Base-by-base conservation (phyloP, 2,329 filamentous ascomycete genomes). In the Aspergillus fischeri region DNA sequence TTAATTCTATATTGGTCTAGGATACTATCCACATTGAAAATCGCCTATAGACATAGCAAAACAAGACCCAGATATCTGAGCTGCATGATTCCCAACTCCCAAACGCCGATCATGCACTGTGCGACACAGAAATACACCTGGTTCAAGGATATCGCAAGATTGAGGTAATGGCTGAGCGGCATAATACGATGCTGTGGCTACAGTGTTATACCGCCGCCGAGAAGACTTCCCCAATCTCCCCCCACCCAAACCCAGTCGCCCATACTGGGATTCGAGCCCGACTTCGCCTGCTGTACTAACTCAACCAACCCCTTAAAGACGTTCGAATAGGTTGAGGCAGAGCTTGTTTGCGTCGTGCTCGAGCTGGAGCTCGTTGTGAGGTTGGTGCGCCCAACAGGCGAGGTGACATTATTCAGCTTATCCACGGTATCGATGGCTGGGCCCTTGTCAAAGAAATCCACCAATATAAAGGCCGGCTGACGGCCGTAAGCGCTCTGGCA, bases 391-490 rank as follows among this genome's bases (percentile, higher is more conserved):
- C 80, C 81, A 6, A 78, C 73, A 1, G 78, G 67, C 28, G 70
- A 65, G 6, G 70, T 73, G n/a, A 84, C 77, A 4, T 77, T 75
- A 70, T 93, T 93, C 67, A 91, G 72, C 49, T 66, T 73, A 73
- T 94, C 90, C 2, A 89, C 86, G 0, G 86, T 86, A 6, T 80
- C 78, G 54, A 94, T 84, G 32, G 88, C 83, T 0, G 87, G 85
- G 0, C 87, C 90, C 58, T 86, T 80, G 70, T 90, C 87, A 72
- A 87, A 92, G 72, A 91, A 93, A 73, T 95, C 90, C 1, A 93
- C 89, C 9, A 94, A 80, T 21, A 91, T 81, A 65, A 91, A 92
- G 3, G 81, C 86, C n/a, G 90, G 89, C 51, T 80, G 77, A 28
- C 76, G 73, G n/a, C 81, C 81, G 78, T 87, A 93, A 59, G 84